These are phyloP conservation scores for Dryadomyces quercivorus DNA, from an alignment of 2,329 filamentous ascomycete genomes.

Conservation along the genomic window DNA sequence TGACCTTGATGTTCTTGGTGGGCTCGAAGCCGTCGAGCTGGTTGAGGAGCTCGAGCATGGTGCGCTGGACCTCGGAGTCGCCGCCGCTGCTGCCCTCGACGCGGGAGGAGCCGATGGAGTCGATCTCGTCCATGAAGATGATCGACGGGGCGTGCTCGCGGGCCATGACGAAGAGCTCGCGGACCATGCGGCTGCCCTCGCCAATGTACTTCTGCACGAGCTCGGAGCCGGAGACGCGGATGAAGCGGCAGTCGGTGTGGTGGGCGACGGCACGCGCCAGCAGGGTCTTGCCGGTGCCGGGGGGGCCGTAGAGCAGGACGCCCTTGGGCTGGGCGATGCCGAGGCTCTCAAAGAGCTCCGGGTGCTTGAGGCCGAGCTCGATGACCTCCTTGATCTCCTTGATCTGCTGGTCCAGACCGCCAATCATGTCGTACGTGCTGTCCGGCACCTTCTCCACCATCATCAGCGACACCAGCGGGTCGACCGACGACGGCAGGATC, in stretches of 20 bases:
- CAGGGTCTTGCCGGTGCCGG: constrained; percentile 93
- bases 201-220: constrained; percentile 99
- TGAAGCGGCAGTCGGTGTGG: constrained; percentile 98
- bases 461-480: constrained; percentile 97
- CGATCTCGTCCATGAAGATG: constrained; percentile 99
- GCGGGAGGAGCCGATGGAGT: constrained; percentile 93
- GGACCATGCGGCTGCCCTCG: constrained; percentile 95
- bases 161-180: constrained; percentile 98
- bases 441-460: constrained; percentile 99
- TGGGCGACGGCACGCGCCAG: constrained; percentile 92
- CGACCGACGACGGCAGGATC: constrained; percentile 94
- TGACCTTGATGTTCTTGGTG: constrained; percentile 99
- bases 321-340: constrained; percentile 98
- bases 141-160: constrained; percentile 95
- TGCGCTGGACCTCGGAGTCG: constrained; percentile 95
- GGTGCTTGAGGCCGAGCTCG: constrained; percentile 94
- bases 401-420: constrained; percentile 95
- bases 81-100: constrained; percentile 92
- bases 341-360: constrained; percentile 96
- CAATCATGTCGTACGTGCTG: constrained; percentile 99
- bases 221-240: constrained; percentile 90
- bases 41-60: constrained; percentile 96
- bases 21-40: constrained; percentile 98
- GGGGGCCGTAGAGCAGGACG: constrained; percentile 89
- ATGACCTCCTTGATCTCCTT: constrained; percentile 99